A percentile compares a stretch with the other conserved stretches of the same genome.
Conservation (phyloP, 139 green algal species). For the Tetraselmis striata region DNA sequence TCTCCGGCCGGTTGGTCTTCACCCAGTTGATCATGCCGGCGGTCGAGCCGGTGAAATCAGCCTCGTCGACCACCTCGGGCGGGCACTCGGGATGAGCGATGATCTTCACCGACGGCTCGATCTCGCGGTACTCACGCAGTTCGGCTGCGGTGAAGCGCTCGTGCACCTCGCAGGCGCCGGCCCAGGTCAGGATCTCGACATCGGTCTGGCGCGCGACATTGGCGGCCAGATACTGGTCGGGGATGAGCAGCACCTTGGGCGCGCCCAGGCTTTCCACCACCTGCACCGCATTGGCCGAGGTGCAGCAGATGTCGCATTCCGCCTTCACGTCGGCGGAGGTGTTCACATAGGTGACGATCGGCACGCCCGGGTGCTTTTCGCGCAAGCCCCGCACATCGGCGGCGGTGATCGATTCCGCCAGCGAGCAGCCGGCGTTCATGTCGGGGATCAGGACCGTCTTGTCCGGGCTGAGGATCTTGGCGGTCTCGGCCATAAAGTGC, state of each 20-base stretch:
- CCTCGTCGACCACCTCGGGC: too few species aligned
- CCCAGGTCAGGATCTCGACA: not conserved
- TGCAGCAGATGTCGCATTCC: not conserved
- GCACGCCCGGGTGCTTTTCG: not conserved
- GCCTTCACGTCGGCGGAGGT: not conserved
- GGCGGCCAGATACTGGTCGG: not conserved
- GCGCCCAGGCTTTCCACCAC: too few species aligned
- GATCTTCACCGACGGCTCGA: too few species aligned
- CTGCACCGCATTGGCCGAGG: too few species aligned
- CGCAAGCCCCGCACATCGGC: too few species aligned
- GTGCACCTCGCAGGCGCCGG: not conserved
- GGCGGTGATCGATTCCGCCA: too few species aligned
- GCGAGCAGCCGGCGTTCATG: too few species aligned
- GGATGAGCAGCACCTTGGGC: not conserved
- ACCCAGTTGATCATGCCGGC: too few species aligned
- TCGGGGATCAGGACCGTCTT: not conserved
- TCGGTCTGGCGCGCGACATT: not conserved
- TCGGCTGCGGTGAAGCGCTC: slow-evolving; percentile 4
- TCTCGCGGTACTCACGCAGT: too few species aligned
- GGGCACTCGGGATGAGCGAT: too few species aligned
- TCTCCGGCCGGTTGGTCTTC: too few species aligned
- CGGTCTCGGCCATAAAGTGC: slow-evolving; percentile 5
- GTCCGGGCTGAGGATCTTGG: slow-evolving; percentile 1
- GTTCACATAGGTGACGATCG: not conserved
- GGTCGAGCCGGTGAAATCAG: too few species aligned